Base-by-base conservation (phyloP, 257 asterid species). In the Ocimum tenuiflorum region DNA sequence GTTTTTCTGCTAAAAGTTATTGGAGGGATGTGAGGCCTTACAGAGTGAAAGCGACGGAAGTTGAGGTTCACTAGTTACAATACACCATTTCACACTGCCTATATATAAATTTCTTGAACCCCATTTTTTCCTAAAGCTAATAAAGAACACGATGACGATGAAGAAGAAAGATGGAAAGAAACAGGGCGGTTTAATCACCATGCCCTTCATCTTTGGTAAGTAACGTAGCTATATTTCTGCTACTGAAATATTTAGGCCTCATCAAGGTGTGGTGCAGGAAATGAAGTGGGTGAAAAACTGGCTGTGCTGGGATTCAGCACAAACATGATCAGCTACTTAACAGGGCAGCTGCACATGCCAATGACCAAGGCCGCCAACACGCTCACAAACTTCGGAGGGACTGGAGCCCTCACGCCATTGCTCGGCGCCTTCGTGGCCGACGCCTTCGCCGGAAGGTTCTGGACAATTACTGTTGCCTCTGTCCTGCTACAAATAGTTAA, bases 141-240 rank as follows among this genome's bases (percentile, higher is more conserved):
- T 3, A 45, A 48, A 20, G 62, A 80, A 72, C 4, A 75, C 81
- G 81, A 85, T 38, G 57, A 67, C 3, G 31, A 65, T 63, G 70
- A 77, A 72, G 77, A 66, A 69, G 68, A 78, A 60, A 55, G 69
- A 24, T 57, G 11, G 5, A 14, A 83, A 61, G 71, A 78, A 73
- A 75, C 81, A 86, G 82, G 98, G 98, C 5, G 96, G 98, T 65
- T 61, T 82, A 6, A 66, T 86, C 72, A 88, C 96, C 11, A 88
- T 91, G 98, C 98, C 98, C 61, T 91, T 91, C 86, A 91, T 91
- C 62, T 91, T 91, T 53, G 91, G 98, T 54, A 49, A 22, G 31
- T 27, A 27, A 13, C 38, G n/a, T 20, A 23, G 12, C 4, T 35
- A 50, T 8, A 10, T 46, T 65, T 60, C 55, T 65, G 33, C 24